Evolutionary conservation across 257 asterid species (phyloP).

Genomic region (Voacanga thouarsii): DNA sequence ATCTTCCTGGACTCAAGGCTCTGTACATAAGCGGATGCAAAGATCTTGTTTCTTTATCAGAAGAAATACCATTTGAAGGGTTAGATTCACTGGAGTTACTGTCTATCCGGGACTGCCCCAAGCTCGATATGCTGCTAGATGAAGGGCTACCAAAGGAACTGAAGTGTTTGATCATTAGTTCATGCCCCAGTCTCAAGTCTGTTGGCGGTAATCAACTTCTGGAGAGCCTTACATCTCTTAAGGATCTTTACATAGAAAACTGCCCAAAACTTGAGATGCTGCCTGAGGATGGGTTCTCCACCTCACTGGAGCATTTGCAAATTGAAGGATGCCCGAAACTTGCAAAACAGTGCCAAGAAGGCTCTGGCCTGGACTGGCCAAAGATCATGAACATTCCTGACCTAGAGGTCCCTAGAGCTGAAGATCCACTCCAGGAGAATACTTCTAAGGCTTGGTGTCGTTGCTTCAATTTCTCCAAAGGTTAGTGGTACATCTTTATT

Average conservation of each 20-base stretch:
- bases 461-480: slow-evolving; percentile 9
- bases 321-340: slow-evolving; percentile 5
- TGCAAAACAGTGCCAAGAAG: neutral
- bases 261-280: slow-evolving; percentile 12
- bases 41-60: slow-evolving; percentile 1
- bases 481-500: neutral
- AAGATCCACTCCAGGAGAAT: neutral
- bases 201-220: neutral
- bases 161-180: slow-evolving; percentile 7
- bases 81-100: slow-evolving; percentile 13
- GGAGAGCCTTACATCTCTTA: slow-evolving; percentile 6
- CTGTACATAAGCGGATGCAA: slow-evolving; percentile 12
- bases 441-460: neutral
- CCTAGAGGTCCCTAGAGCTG: neutral
- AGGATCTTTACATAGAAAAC: slow-evolving; percentile 12
- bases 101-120: slow-evolving; percentile 8
- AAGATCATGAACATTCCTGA: slow-evolving; percentile 12
- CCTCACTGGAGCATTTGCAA: slow-evolving; percentile 14
- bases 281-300: slow-evolving; percentile 9
- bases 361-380: neutral
- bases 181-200: slow-evolving; percentile 12
- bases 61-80: slow-evolving; percentile 2
- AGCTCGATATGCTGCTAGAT: neutral
- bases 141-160: slow-evolving; percentile 1
- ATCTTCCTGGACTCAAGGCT: slow-evolving; percentile 16